These are phyloP conservation scores for Magnusiomyces suaveolens DNA, from an alignment of 1,139 yeast species.

Conservation along the genomic window DNA sequence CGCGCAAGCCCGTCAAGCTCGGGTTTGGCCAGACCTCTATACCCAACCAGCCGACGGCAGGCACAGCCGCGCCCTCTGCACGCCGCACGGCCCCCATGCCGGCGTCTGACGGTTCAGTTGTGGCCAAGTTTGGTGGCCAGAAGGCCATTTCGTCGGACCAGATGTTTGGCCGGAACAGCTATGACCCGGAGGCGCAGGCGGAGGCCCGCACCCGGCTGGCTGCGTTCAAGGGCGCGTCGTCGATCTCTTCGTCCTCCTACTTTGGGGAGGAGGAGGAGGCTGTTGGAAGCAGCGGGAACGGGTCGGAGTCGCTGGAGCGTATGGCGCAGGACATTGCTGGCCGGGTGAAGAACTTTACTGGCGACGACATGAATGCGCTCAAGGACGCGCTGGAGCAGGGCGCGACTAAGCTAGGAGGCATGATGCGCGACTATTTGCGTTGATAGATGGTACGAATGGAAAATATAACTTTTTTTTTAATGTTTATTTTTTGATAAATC, in stretches of 20 bases:
- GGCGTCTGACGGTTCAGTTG: slow-evolving; percentile 28
- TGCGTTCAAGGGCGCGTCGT: slow-evolving; percentile 73
- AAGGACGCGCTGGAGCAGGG: slow-evolving; percentile 94
- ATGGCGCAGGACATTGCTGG: slow-evolving; percentile 61
- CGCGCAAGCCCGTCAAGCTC: slow-evolving; percentile 23
- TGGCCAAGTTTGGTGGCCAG: slow-evolving; percentile 70
- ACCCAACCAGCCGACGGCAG: slow-evolving; percentile 6
- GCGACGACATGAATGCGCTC: slow-evolving; percentile 77
- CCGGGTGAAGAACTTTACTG: slow-evolving; percentile 61
- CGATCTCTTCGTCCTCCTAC: slow-evolving; percentile 85
- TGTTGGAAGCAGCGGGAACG: slow-evolving; percentile 27
- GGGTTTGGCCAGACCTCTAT: slow-evolving; percentile 33
- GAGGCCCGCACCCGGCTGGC: slow-evolving; percentile 77
- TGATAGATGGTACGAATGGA: no score
- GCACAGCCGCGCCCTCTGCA: slow-evolving; percentile 5
- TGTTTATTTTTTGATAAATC: no score
- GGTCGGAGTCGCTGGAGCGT: slow-evolving; percentile 39
- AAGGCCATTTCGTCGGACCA: slow-evolving; percentile 95
- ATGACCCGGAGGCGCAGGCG: slow-evolving; percentile 64
- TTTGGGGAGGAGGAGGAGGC: slow-evolving; percentile 74
- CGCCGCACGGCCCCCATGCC: slow-evolving; percentile 30
- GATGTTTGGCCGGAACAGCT: slow-evolving; percentile 79
- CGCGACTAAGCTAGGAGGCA: slow-evolving; percentile 75
- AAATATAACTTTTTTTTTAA: no score
- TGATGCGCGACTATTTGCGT: slow-evolving; percentile 73